phyloP scores from a whole-genome alignment of 345 rosid species.

The Populus simonii region DNA sequence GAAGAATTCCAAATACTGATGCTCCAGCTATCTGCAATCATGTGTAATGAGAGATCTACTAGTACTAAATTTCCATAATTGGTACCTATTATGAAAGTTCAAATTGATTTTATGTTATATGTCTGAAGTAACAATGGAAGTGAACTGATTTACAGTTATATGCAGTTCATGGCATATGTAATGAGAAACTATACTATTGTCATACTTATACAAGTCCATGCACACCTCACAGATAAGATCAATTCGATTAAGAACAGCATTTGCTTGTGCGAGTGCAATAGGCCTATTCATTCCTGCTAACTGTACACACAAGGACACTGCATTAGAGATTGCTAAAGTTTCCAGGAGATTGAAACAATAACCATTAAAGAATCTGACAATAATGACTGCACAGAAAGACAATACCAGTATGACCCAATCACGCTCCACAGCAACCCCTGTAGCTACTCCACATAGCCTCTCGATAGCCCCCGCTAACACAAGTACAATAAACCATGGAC shows the following conservation, averaged over 20 bases:
- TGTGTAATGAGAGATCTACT: not conserved
- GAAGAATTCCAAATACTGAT: slow-evolving; percentile 74
- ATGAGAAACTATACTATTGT: not conserved
- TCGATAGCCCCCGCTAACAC: slow-evolving; percentile 78
- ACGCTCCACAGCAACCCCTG: slow-evolving; percentile 88
- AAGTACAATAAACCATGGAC: slow-evolving; percentile 79
- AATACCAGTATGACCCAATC: slow-evolving; percentile 96
- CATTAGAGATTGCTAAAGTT: slow-evolving; percentile 15
- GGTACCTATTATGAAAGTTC: not conserved
- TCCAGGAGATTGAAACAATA: slow-evolving; percentile 15
- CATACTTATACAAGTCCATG: not conserved
- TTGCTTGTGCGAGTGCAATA: slow-evolving; percentile 87
- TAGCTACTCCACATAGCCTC: slow-evolving; percentile 75
- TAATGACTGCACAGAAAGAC: slow-evolving; percentile 11
- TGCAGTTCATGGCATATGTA: not conserved
- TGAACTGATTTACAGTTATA: not conserved
- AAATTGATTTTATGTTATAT: not conserved
- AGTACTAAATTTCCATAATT: not conserved
- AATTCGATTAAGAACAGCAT: slow-evolving; percentile 83
- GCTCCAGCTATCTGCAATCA: slow-evolving; percentile 78
- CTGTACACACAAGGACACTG: slow-evolving; percentile 34
- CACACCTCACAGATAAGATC: slow-evolving; percentile 90
- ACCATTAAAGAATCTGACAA: not conserved
- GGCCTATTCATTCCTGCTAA: slow-evolving; percentile 89
- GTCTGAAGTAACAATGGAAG: not conserved